phyloP scores from a whole-genome alignment of 257 asterid species.

The Penstemon newberryi region DNA sequence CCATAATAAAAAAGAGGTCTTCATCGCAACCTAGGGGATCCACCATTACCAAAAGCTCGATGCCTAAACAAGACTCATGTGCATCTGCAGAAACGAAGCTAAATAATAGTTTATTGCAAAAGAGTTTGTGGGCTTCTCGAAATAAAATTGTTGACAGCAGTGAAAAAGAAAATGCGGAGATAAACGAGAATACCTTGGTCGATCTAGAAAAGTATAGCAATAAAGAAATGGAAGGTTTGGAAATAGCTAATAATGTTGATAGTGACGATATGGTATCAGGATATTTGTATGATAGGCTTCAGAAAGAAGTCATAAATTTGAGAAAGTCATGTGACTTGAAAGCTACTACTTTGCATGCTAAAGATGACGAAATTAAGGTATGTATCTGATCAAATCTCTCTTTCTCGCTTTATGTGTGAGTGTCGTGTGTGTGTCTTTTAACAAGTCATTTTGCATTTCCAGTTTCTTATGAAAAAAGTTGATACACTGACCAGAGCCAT shows the following conservation, averaged over 20 bases:
- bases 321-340: slow-evolving; percentile 65
- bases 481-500: slow-evolving; percentile 66
- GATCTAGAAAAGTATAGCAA: slow-evolving; percentile 25
- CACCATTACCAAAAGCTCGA: slow-evolving; percentile 36
- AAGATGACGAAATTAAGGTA: slow-evolving; percentile 84
- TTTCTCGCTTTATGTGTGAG: not conserved
- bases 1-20: slow-evolving; percentile 54
- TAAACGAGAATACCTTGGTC: slow-evolving; percentile 35
- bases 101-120: slow-evolving; percentile 30
- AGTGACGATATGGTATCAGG: slow-evolving; percentile 76
- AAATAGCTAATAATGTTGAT: slow-evolving; percentile 28
- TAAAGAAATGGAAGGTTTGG: slow-evolving; percentile 35
- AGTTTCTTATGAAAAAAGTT: slow-evolving; percentile 69
- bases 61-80: slow-evolving; percentile 27
- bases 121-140: slow-evolving; percentile 63
- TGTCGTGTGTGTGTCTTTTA: slow-evolving; percentile 12
- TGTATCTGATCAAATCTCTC: not conserved
- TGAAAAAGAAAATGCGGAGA: slow-evolving; percentile 67
- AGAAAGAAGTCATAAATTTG: slow-evolving; percentile 74
- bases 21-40: slow-evolving; percentile 71
- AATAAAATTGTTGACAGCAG: slow-evolving; percentile 43
- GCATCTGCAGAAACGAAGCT: slow-evolving; percentile 32
- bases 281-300: slow-evolving; percentile 76
- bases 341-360: slow-evolving; percentile 50
- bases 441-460: slow-evolving; percentile 24